Evolutionary conservation across 2,329 filamentous ascomycete genomes (phyloP).

Genomic region (Chaetomium olivaceum): DNA sequence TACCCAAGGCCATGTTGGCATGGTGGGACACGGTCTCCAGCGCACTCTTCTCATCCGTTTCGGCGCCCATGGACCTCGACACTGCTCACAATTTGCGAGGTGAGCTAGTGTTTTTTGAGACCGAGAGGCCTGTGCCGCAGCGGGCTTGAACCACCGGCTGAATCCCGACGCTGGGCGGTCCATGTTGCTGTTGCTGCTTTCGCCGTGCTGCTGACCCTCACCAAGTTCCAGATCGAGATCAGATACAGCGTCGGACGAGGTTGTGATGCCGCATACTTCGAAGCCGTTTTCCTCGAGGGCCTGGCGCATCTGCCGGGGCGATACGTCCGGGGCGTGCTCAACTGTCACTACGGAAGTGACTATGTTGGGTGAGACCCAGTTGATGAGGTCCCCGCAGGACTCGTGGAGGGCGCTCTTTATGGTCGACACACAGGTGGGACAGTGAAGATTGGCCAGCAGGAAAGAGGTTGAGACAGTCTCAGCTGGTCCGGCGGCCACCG

Average conservation of each 20-base stretch:
- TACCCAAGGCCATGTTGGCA: constrained; percentile 14
- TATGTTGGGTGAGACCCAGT: constrained; percentile 67
- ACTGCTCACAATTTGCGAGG: constrained; percentile 48
- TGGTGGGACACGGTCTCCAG: constrained; percentile 19
- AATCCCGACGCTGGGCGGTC: constrained; percentile 21
- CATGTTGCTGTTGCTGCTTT: constrained; percentile 21
- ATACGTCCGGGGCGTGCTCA: constrained; percentile 52
- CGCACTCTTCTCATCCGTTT: constrained; percentile 25
- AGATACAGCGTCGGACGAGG: constrained; percentile 37
- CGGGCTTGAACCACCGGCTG: constrained; percentile 34
- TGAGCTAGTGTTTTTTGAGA: constrained; percentile 39
- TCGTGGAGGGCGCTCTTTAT: constrained; percentile 61
- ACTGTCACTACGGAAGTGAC: constrained; percentile 69
- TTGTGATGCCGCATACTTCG: constrained; percentile 54
- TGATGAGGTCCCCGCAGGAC: constrained; percentile 48
- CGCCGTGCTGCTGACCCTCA: constrained; percentile 25
- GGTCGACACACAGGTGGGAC: constrained; percentile 69
- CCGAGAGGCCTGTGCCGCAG: constrained; percentile 27
- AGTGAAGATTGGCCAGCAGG: constrained; percentile 74
- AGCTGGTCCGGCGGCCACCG: constrained; percentile 16
- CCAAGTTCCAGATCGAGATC: constrained; percentile 30
- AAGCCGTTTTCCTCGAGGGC: constrained; percentile 60
- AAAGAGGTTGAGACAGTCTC: constrained; percentile 55
- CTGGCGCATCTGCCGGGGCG: constrained; percentile 45
- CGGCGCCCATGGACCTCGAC: constrained; percentile 23